Evolutionary conservation across 371 early-diverging fungal genomes (phyloP), one percentile per base, ranked within the genome.

Genomic region (Apophysomyces variabilis): DNA sequence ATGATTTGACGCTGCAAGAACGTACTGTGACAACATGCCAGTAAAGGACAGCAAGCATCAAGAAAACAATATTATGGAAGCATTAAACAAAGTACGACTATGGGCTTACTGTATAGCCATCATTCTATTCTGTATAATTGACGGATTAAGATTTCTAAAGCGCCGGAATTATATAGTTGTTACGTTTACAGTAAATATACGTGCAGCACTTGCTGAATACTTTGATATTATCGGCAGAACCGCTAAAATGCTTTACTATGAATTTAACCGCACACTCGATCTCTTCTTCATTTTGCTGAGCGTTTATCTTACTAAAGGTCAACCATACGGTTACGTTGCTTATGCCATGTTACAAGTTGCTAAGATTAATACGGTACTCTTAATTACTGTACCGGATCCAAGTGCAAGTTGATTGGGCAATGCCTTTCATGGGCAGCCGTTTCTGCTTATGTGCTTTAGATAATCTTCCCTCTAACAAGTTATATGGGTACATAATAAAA

Each of bases 1-100:
- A 77, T 54, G 71, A 74, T 37, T 69, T 75, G n/a, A 39, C 75
- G 11, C 76, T 80, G 9, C 74, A 77, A 66, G 75, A 77, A 41
- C 71, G 77, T 18, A 72, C 72, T 12, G 71, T n/a, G 78, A 80
- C 58, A 80, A 80, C 56, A 66, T 72, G 13, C 76, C 73, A 16
- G 69, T 76, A 2, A 66, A 74, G 18, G 77, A 74, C 38, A 68
- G 66, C 7, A 67, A 64, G 7, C 65, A 72, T 36, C 77, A 80
- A 57, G 63, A 44, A 12, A 64, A 67, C 5, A 78, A 80, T 5
- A 72, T 78, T 43, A 62, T 59, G 8, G 80, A 80, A 66, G 80
- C 80, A 1, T 36, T 79, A 1, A 65, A 58, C 39, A 77, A 80
- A 47, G 26, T 64, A 1, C 67, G 76, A 4, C 71, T 75, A 14